Evolutionary conservation across 2,329 filamentous ascomycete species (phyloP).

Genomic region (Penicillium frequentans): DNA sequence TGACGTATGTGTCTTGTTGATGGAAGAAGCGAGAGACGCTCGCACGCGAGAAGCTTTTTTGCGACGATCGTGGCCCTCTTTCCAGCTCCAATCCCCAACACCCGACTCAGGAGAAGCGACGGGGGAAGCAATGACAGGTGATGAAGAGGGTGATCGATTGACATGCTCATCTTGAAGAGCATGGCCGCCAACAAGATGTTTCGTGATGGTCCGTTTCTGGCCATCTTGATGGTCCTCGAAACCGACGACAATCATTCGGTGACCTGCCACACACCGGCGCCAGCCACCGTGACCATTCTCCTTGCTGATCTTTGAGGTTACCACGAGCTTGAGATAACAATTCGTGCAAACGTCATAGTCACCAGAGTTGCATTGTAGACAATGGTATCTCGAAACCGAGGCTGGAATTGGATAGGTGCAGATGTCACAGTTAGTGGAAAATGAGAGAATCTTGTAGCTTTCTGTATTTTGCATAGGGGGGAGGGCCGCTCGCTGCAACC

Average conservation of each 20-base stretch:
- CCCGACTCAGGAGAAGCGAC: slow-evolving; percentile 30
- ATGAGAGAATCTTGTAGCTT: slow-evolving; percentile 66
- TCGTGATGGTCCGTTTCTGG: slow-evolving; percentile 65
- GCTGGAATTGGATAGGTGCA: slow-evolving; percentile 73
- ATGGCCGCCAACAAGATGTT: slow-evolving; percentile 75
- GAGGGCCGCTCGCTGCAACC: slow-evolving; percentile 25
- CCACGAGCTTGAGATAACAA: slow-evolving; percentile 72
- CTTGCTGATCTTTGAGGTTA: slow-evolving; percentile 63
- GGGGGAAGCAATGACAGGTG: slow-evolving; percentile 20
- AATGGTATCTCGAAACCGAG: slow-evolving; percentile 72
- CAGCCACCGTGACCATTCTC: slow-evolving; percentile 80
- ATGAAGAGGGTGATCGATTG: slow-evolving; percentile 20
- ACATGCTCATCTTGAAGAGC: slow-evolving; percentile 63
- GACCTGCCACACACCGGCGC: slow-evolving; percentile 76
- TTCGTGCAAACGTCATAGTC: slow-evolving; percentile 82
- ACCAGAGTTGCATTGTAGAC: slow-evolving; percentile 72
- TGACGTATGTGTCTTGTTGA: not conserved
- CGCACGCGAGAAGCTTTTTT: slow-evolving; percentile 40
- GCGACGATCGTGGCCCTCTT: slow-evolving; percentile 39
- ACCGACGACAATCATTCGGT: slow-evolving; percentile 79
- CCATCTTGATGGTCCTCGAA: slow-evolving; percentile 70
- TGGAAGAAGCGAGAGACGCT: slow-evolving; percentile 9
- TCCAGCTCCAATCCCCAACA: slow-evolving; percentile 44
- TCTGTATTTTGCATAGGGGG: slow-evolving; percentile 42
- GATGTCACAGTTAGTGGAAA: slow-evolving; percentile 75